These are phyloP conservation scores for Echinochloa phyllopogon DNA, from an alignment of 176 grass and related monocot species.

Conservation along the genomic window DNA sequence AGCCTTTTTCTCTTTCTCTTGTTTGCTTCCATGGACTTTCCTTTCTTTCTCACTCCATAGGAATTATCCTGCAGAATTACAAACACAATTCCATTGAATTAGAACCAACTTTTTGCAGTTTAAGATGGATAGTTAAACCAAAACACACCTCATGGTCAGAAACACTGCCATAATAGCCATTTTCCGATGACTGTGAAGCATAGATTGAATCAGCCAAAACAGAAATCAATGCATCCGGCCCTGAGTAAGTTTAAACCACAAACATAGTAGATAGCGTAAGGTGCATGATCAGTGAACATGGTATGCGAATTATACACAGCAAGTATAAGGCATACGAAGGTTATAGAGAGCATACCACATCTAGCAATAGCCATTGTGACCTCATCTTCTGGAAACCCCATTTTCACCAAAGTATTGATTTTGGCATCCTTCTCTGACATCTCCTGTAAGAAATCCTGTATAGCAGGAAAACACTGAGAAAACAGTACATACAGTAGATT, in stretches of 20 bases:
- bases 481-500: conserved; percentile 5
- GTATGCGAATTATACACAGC: too few species aligned
- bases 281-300: neutral
- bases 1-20: conserved; percentile 54
- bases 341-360: conserved; percentile 70
- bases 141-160: conserved; percentile 57
- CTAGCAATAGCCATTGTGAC: conserved; percentile 64
- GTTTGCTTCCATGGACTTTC: conserved; percentile 29
- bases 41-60: conserved; percentile 36
- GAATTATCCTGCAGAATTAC: conserved; percentile 41
- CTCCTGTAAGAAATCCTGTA: conserved; percentile 74
- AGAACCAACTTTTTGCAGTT: neutral
- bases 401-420: conserved; percentile 57
- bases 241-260: conserved; percentile 53
- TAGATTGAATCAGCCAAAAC: conserved; percentile 74
- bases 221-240: conserved; percentile 58
- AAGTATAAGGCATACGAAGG: neutral
- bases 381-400: conserved; percentile 78
- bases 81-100: conserved; percentile 30
- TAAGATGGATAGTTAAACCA: conserved; percentile 16
- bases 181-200: conserved; percentile 67
- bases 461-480: conserved; percentile 52
- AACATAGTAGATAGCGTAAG: conserved; percentile 31
- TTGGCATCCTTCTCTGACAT: conserved; percentile 64
- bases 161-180: conserved; percentile 18